phyloP scores from a whole-genome alignment of 225 moss, liverwort and hornwort species.

The Sphagnum contortum region DNA sequence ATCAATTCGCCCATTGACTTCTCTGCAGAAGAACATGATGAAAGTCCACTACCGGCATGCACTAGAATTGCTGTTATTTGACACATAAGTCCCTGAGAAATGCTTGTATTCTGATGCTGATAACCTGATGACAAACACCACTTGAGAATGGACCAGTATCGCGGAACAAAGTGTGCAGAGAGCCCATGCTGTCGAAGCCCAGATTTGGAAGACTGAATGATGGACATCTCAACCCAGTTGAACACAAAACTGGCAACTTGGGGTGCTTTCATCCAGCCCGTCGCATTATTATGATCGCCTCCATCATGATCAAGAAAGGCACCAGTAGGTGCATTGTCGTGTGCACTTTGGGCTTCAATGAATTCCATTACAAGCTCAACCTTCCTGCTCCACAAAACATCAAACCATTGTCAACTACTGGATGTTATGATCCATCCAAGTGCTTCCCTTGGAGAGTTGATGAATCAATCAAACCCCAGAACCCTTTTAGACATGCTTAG shows the following conservation, averaged over 20 bases:
- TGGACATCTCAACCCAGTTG: slow-evolving; percentile 80
- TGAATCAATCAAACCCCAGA: too few relatives aligned
- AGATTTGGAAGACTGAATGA: slow-evolving; percentile 60
- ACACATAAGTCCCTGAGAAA: slow-evolving; percentile 66
- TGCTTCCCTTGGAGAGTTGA: too few relatives aligned
- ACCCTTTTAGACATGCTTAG: too few relatives aligned
- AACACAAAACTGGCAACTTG: slow-evolving; percentile 72
- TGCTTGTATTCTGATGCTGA: slow-evolving; percentile 44
- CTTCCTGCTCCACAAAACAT: slow-evolving; percentile 40
- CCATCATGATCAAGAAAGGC: not conserved
- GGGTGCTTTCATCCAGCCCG: slow-evolving; percentile 49
- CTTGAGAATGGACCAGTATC: slow-evolving; percentile 66
- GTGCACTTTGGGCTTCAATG: slow-evolving; percentile 21
- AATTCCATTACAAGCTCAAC: slow-evolving; percentile 54
- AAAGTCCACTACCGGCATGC: not conserved
- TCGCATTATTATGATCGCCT: slow-evolving; percentile 12
- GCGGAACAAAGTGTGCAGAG: slow-evolving; percentile 56
- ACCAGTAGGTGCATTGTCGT: slow-evolving; percentile 1
- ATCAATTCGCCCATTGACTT: slow-evolving; percentile 3
- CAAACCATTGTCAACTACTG: not conserved
- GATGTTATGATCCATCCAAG: not conserved
- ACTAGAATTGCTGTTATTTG: slow-evolving; percentile 20
- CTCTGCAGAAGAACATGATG: slow-evolving; percentile 16
- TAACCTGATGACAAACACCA: slow-evolving; percentile 62
- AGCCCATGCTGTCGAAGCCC: slow-evolving; percentile 14